Base-by-base conservation (phyloP, 1,284 basidiomycete genomes). In the Pyrrhoderma lamaoense region DNA sequence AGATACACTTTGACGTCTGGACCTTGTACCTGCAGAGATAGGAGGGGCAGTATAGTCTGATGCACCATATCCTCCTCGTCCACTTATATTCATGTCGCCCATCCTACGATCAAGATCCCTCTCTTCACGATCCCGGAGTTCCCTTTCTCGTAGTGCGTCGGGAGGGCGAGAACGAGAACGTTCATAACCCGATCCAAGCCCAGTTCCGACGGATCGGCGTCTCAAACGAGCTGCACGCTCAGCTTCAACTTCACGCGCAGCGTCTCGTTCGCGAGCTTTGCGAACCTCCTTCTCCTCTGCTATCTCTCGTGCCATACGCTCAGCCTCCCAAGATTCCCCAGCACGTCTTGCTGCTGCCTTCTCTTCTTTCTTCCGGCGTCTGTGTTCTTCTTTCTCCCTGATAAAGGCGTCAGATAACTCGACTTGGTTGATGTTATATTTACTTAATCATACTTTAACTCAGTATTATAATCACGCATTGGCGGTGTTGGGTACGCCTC, bases 221-320 rank as follows among this genome's bases (percentile, higher is more conserved):
- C 60, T 60, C 16, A 61, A 58, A 27, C 54, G 56, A 38, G 59
- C 51, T 8, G 62, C 57, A 18, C 59, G 53, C 18, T 64, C 64
- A 18, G 59, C 59, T 8, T 64, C 61, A 39, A 59, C 58, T 16
- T 65, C 64, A 22, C 60, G 53, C 9, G 64, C 61, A 38, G 59
- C 58, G 18, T 65, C 64, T 21, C 60, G 53, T 23, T 61, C 59
- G 23, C 59, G 58, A 9, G 73, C 75, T 46, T 70, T 66, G 45
- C 74, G 73, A 27, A 78, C 65, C 19, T 80, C 77, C 35, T 69
- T 66, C 23, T 82, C 80, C 47, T 69, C 67, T 34, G 77, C 73
- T 56, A 61, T 64, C 43, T 73, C 69, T 45, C 64, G 67, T 48
- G 67, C 69, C 48, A 65, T 65, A 37, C 64, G 62, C 42, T 69